A percentile compares a stretch with the other conserved stretches of the same genome.
These are phyloP conservation scores for Tephrocybe sp. DNA, from an alignment of 768 basidiomycete species.

Conservation along the genomic window DNA sequence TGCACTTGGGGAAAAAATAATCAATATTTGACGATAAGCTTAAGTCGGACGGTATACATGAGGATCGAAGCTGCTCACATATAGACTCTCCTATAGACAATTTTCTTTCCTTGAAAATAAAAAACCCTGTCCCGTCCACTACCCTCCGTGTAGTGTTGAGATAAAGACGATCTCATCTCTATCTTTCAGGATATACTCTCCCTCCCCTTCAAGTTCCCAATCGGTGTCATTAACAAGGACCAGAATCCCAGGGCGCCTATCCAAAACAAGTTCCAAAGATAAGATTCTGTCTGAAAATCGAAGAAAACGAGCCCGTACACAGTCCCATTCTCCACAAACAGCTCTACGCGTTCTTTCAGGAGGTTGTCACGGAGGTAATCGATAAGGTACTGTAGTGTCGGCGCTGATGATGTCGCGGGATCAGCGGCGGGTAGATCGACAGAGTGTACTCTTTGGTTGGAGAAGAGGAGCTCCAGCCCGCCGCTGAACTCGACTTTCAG, in stretches of 20 bases:
- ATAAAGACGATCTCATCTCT: slow-evolving; percentile 95
- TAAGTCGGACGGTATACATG: too few relatives aligned
- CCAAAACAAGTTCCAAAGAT: background rate
- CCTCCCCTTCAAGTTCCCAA: slow-evolving; percentile 96
- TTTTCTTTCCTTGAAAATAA: too few relatives aligned
- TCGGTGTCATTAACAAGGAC: slow-evolving; percentile 97
- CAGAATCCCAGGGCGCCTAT: slow-evolving; percentile 91
- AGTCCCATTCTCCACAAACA: slow-evolving; percentile 85
- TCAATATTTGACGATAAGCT: too few relatives aligned
- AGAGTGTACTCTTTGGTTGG: slow-evolving; percentile 58
- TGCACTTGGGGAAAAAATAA: too few relatives aligned
- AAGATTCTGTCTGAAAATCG: background rate
- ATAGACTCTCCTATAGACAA: too few relatives aligned
- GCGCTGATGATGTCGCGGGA: slow-evolving; percentile 17
- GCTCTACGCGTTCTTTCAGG: slow-evolving; percentile 79
- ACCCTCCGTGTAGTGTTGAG: slow-evolving; percentile 93
- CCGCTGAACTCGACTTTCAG: slow-evolving; percentile 79
- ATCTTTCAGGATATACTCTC: slow-evolving; percentile 73
- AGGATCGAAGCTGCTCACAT: too few relatives aligned
- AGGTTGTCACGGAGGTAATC: slow-evolving; percentile 72
- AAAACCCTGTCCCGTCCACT: slow-evolving; percentile 1
- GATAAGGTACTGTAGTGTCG: slow-evolving; percentile 76
- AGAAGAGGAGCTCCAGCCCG: slow-evolving; percentile 84
- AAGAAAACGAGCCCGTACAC: slow-evolving; percentile 55
- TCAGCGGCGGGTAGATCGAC: slow-evolving; percentile 48